phyloP scores from a whole-genome alignment of 2,329 filamentous ascomycete species.

The Claviceps paspali region DNA sequence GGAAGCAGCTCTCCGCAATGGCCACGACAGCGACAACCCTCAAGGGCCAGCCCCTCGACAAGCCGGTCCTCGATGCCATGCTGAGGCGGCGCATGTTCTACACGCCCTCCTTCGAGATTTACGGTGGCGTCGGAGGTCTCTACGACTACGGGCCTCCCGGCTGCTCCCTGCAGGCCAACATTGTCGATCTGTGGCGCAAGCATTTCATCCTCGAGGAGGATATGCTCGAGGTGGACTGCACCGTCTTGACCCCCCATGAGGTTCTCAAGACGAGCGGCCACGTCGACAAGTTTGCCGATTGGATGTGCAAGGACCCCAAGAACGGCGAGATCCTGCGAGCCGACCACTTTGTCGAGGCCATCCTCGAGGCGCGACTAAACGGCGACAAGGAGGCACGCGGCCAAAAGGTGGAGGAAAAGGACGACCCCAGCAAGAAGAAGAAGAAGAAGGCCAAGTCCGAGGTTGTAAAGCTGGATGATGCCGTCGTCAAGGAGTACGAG shows the following conservation, averaged over 20 bases:
- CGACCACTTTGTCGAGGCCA: constrained; percentile 91
- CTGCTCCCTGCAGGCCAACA: constrained; percentile 72
- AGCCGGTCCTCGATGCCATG: constrained; percentile 65
- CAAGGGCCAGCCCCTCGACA: constrained; percentile 81
- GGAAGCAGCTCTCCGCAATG: constrained; percentile 21
- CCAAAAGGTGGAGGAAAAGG: constrained; percentile 62
- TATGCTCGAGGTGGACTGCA: constrained; percentile 92
- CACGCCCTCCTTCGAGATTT: constrained; percentile 91
- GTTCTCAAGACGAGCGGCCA: constrained; percentile 93
- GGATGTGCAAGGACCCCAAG: constrained; percentile 99
- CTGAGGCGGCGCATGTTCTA: constrained; percentile 85
- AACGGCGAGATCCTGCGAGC: constrained; percentile 92
- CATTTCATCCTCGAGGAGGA: constrained; percentile 88
- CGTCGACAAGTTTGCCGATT: constrained; percentile 95
- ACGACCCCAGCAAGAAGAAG: constrained; percentile 53
- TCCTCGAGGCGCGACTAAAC: constrained; percentile 74
- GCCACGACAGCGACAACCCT: constrained; percentile 52
- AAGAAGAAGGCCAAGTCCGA: constrained; percentile 82
- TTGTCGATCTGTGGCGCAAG: constrained; percentile 80
- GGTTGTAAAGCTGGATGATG: constrained; percentile 75
- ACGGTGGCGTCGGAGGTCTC: constrained; percentile 74
- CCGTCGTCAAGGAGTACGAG: constrained; percentile 76
- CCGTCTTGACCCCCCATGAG: constrained; percentile 80
- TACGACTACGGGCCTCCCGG: constrained; percentile 91
- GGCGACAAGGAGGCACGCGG: constrained; percentile 88